phyloP scores from a whole-genome alignment of 2,329 filamentous ascomycete genomes.

The Thelonectria olida region DNA sequence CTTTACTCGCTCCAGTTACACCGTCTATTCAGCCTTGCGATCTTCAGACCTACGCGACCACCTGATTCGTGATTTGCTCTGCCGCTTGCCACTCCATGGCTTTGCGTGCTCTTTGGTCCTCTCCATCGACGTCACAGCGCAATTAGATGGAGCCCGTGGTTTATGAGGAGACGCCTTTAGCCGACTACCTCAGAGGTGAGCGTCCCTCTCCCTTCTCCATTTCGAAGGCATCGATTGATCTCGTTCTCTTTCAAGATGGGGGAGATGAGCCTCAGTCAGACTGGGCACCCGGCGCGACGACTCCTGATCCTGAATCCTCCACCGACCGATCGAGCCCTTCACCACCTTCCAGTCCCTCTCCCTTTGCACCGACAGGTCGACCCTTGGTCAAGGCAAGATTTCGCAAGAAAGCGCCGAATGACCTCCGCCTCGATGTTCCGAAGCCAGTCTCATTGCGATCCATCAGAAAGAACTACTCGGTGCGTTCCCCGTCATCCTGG shows the following conservation, averaged over 20 bases:
- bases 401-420: constrained; percentile 56
- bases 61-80: constrained; percentile 9
- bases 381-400: constrained; percentile 64
- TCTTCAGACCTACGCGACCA: not conserved
- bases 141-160: constrained; percentile 81
- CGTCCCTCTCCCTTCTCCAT: not conserved
- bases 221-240: not conserved
- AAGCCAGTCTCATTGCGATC: constrained; percentile 52
- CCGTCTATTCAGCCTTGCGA: not conserved
- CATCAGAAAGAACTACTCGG: constrained; percentile 61
- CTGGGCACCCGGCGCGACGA: constrained; percentile 56
- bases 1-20: constrained; percentile 10
- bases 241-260: constrained; percentile 50
- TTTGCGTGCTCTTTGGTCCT: constrained; percentile 39
- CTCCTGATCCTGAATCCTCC: constrained; percentile 45
- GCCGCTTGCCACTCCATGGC: constrained; percentile 41
- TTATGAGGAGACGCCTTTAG: constrained; percentile 86
- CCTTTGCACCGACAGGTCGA: constrained; percentile 66
- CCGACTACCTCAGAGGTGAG: constrained; percentile 87
- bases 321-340: constrained; percentile 52
- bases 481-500: constrained; percentile 44
- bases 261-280: constrained; percentile 55
- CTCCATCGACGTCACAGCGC: constrained; percentile 40
- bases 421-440: constrained; percentile 53
- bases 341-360: constrained; percentile 57